Conservation (phyloP, 257 asterid species). For the Solanum sitiens region DNA sequence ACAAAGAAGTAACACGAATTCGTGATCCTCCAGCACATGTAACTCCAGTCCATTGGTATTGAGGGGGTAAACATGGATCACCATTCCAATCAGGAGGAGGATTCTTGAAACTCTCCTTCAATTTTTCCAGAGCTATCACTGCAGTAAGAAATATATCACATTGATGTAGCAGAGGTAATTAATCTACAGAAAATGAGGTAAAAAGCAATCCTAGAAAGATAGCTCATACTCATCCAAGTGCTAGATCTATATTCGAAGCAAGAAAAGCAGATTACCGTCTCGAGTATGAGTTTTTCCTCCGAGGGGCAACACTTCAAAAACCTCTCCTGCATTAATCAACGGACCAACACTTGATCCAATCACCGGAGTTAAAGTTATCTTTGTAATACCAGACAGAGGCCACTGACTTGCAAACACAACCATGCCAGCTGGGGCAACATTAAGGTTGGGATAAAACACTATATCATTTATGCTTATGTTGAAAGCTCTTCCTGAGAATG, state of each 20-base stretch:
- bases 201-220: neutral
- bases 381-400: constrained; percentile 76
- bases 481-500: constrained; percentile 40
- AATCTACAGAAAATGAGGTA: neutral
- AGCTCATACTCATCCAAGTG: neutral
- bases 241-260: neutral
- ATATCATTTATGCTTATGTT: constrained; percentile 56
- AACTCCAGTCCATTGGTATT: constrained; percentile 84
- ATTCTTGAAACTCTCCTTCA: constrained; percentile 51
- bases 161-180: neutral
- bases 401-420: constrained; percentile 60
- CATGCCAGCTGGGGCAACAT: constrained; percentile 49
- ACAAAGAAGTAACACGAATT: constrained; percentile 64
- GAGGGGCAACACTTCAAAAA: constrained; percentile 42
- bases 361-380: constrained; percentile 48
- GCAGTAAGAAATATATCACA: constrained; percentile 11
- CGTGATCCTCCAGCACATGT: constrained; percentile 60
- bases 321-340: constrained; percentile 83
- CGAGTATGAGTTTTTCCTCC: constrained; percentile 78
- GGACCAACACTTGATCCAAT: constrained; percentile 74
- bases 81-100: constrained; percentile 91
- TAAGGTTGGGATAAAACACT: constrained; percentile 48
- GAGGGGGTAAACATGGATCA: constrained; percentile 86
- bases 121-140: constrained; percentile 61
- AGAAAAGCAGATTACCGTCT: constrained; percentile 43